phyloP scores from a whole-genome alignment of 768 basidiomycete species.

The Paxillus ammoniavirescens region DNA sequence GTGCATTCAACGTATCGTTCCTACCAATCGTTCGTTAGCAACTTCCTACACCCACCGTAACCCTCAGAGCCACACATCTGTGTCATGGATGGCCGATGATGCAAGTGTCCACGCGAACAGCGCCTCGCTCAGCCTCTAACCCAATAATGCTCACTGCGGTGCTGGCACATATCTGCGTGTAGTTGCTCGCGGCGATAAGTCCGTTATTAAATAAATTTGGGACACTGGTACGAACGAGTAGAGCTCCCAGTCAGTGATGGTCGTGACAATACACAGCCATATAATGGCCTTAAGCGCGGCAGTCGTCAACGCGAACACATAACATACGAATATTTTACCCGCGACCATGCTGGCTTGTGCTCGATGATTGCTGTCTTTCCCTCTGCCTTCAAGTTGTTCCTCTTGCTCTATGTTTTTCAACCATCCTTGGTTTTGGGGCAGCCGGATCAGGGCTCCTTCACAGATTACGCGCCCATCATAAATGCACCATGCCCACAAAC shows the following conservation, averaged over 20 bases:
- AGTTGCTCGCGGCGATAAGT: too few species aligned
- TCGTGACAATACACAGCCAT: not conserved
- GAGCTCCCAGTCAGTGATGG: not conserved
- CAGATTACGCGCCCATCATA: conserved; percentile 51
- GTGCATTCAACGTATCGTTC: too few species aligned
- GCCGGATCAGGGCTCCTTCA: conserved; percentile 21
- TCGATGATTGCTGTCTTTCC: conserved; percentile 4
- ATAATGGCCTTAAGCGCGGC: not conserved
- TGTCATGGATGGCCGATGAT: too few species aligned
- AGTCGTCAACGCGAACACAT: not conserved
- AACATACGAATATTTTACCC: not conserved
- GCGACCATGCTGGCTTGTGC: conserved; percentile 7
- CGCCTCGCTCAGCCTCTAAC: too few species aligned
- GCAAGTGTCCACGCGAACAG: too few species aligned
- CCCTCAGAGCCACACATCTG: too few species aligned
- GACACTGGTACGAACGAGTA: not conserved
- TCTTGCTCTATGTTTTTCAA: conserved; percentile 1
- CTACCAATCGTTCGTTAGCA: too few species aligned
- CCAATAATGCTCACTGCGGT: too few species aligned
- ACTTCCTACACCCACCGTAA: too few species aligned
- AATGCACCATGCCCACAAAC: conserved; percentile 52
- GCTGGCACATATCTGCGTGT: too few species aligned
- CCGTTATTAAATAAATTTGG: too few species aligned
- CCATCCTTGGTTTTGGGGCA: conserved; percentile 11
- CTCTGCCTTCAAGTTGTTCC: not conserved